Percentiles rank a stretch among this genome's conserved stretches.
Evolutionary conservation across 257 asterid species (phyloP).

Genomic region (Solanum ossicruentum): DNA sequence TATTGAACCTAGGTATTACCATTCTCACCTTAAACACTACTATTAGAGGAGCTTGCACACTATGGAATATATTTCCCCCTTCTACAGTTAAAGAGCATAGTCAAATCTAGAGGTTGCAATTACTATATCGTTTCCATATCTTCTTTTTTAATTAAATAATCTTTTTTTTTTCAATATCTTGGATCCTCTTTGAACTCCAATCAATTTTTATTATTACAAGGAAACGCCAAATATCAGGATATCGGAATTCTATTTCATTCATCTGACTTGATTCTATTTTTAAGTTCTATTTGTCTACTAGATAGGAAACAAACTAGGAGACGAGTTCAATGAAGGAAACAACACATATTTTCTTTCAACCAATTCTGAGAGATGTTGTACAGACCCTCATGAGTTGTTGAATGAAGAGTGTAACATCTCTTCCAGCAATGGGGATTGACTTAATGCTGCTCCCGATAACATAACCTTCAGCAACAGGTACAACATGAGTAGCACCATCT

Average conservation of each 20-base stretch:
- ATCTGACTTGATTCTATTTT: background rate
- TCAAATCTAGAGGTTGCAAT: background rate
- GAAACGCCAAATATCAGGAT: background rate
- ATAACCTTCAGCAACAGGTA: conserved; percentile 98
- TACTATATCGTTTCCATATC: background rate
- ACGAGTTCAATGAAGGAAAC: background rate
- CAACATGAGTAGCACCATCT: conserved; percentile 97
- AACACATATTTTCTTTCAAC: background rate
- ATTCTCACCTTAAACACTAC: background rate
- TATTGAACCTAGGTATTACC: background rate
- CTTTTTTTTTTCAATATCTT: background rate
- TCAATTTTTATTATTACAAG: background rate
- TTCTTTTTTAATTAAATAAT: background rate
- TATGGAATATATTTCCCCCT: background rate
- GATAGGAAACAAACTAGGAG: background rate
- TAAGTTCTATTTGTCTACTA: background rate
- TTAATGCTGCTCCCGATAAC: conserved; percentile 95
- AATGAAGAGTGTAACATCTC: conserved; percentile 72
- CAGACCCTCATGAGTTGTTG: conserved; percentile 91
- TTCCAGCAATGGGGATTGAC: conserved; percentile 79
- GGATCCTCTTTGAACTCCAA: background rate
- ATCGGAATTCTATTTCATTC: background rate
- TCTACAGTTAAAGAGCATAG: background rate
- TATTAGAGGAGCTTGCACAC: background rate
- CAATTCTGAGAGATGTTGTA: background rate